phyloP scores from a whole-genome alignment of 179 eudicot species.

The Amaranthus tricolor region DNA sequence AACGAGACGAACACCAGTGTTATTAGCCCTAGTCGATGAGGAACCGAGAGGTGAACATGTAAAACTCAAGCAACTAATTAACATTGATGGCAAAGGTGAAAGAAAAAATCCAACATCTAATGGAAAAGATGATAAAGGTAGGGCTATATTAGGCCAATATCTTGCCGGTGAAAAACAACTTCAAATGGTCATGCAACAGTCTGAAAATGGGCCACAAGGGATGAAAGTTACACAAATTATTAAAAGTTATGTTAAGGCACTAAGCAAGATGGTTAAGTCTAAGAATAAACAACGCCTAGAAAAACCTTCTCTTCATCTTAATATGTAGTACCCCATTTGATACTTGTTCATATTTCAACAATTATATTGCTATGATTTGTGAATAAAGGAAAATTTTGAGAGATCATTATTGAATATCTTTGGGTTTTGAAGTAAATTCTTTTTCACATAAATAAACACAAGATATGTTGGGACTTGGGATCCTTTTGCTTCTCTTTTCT shows the following conservation, averaged over 20 bases:
- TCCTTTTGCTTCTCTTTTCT: too few relatives aligned
- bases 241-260: slow-evolving; percentile 29
- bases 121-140: slow-evolving; percentile 16
- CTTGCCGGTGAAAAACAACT: slow-evolving; percentile 30
- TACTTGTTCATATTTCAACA: too few relatives aligned
- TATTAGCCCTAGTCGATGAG: not conserved
- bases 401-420: too few relatives aligned
- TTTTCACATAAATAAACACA: too few relatives aligned
- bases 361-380: too few relatives aligned
- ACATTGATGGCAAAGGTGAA: slow-evolving; percentile 11
- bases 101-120: not conserved
- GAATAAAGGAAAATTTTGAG: too few relatives aligned
- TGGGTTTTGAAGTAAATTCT: too few relatives aligned
- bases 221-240: slow-evolving; percentile 22
- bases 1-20: slow-evolving; percentile 23
- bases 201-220: slow-evolving; percentile 14
- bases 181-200: slow-evolving; percentile 31
- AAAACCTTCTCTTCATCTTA: slow-evolving; percentile 26
- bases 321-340: slow-evolving; percentile 7
- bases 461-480: too few relatives aligned
- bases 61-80: slow-evolving; percentile 30
- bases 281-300: slow-evolving; percentile 20
- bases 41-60: slow-evolving; percentile 20
- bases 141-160: slow-evolving; percentile 22
- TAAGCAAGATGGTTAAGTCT: slow-evolving; percentile 25